Evolutionary conservation across 306 rosid species (phyloP), one percentile per base, ranked within the genome.

Genomic region (Cicer yamashitae): DNA sequence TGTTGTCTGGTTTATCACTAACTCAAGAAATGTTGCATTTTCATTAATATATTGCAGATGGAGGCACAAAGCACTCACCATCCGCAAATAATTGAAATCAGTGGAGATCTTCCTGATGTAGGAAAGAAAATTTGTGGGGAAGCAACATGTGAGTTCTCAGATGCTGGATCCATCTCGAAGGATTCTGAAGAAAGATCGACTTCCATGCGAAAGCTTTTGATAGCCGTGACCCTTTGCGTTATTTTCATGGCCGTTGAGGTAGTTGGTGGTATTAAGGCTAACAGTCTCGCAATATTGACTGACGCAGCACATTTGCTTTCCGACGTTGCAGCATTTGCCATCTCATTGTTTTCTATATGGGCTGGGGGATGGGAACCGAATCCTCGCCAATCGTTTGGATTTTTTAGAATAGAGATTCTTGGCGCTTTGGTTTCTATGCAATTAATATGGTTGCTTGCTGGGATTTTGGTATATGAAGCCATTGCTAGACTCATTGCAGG

Each of bases 341-440:
- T 90, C 87, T 90, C 96, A 48, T 78, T 90, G 62, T 86, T 90
- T 70, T 83, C 96, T 34, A 58, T 90, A 57, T 90, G 96, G 96
- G 96, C 93, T 78, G 88, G 89, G 20, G 87, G 93, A 59, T 90
- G 93, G 96, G 91, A 88, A 76, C 91, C 96, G 40, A 90, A 76
- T 68, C 96, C 96, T 37, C 93, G 96, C 52, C 96, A 88, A 74
- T 88, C 93, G 5, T 90, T 88, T 34, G 96, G 96, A 66, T 90
- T 90, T 78, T 88, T 85, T 62, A 79, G 96, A 75, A 74, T 90
- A 47, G 96, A 90, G 80, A 90, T 90, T 87, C 91, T 90, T 8
- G 96, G 96, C 38, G 87, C 96, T 75, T 67, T 90, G 82, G 87
- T 90, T 76, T 90, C 96, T 5, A 90, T 90, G 66, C 96, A 90